Base-by-base conservation (phyloP, 805 yeast species). In the Saccharomycopsis vini region DNA sequence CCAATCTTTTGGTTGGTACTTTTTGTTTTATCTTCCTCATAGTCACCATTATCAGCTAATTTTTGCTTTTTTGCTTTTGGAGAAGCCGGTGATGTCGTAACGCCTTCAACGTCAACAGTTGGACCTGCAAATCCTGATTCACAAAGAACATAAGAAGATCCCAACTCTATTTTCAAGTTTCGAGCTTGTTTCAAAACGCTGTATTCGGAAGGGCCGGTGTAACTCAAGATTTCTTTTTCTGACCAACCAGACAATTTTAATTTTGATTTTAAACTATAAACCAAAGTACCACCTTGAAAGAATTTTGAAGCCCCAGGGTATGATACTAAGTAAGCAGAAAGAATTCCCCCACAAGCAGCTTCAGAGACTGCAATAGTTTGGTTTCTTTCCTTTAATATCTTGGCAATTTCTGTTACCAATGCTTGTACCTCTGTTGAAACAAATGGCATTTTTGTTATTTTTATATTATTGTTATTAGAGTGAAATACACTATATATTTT, bases 71-170 rank as follows among this genome's bases (percentile, higher is more conserved):
- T 23, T 12, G n/a, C n/a, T 32, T 18, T 20, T 29, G 12, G 16
- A 19, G 24, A 12, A 24, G 12, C 16, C 5, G 23, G 19, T 9
- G 29, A 21, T 9, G 9, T 24, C 10, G 1, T 29, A 6, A 2
- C 22, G 5, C 29, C 30, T 60, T 62, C 6, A 67, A 64, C 53
- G 19, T 49, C 53, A 13, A 58, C 55, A 2, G 56, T 50, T 2
- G 94, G 92, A 1, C 95, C 95, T 0, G 95, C 95, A 67, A 82
- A 81, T 1, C 95, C 95, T 1, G 92, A 80, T 59, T 86, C 95
- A 1, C 89, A 79, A 16, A 86, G 66, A 3, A 85, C 87, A 61
- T 78, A 86, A 0, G 89, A 82, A 2, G 88, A 78, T 0, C 95
- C 95, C 51, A 85, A 69, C 57, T 86, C 95, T 48, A 85, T 74